Conservation (phyloP, 1,284 basidiomycete genomes). For the Xerocomus minutiporus region DNA sequence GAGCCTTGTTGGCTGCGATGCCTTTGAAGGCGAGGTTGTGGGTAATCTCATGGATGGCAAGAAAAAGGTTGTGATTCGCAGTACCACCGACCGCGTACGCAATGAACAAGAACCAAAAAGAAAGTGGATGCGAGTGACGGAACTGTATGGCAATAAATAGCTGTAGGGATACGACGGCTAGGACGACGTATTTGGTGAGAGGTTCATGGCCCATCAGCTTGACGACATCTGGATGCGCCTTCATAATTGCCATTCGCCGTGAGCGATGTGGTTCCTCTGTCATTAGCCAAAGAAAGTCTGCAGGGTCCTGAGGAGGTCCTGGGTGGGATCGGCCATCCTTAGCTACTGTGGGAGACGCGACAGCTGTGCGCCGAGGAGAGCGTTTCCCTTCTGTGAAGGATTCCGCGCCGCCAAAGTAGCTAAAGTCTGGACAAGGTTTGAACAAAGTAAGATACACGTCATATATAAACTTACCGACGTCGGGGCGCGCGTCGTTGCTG, state of each 20-base stretch:
- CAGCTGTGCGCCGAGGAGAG: constrained; percentile 55
- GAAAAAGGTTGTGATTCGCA: constrained; percentile 94
- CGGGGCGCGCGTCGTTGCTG: not conserved
- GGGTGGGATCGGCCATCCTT: constrained; percentile 42
- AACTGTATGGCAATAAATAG: constrained; percentile 62
- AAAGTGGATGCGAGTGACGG: constrained; percentile 63
- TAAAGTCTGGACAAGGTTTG: constrained; percentile 49
- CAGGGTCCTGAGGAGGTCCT: constrained; percentile 61
- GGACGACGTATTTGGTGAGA: constrained; percentile 83
- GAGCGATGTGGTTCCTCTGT: constrained; percentile 96
- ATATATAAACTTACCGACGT: constrained; percentile 15
- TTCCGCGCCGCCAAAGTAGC: constrained; percentile 77
- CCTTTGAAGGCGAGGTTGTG: constrained; percentile 94
- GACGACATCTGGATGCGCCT: constrained; percentile 90
- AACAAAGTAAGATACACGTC: too few species aligned
- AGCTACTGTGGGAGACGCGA: constrained; percentile 36
- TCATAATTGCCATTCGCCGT: constrained; percentile 84
- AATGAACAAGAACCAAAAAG: constrained; percentile 66
- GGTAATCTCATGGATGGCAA: constrained; percentile 98
- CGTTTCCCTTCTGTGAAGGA: constrained; percentile 54
- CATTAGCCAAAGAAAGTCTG: constrained; percentile 91
- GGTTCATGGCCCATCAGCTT: constrained; percentile 95
- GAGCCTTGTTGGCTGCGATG: constrained; percentile 77
- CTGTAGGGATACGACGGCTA: constrained; percentile 78
- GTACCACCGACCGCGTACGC: constrained; percentile 92